Evolutionary conservation across 2,329 filamentous ascomycete genomes (phyloP).

Genomic region (Fusarium globosum): DNA sequence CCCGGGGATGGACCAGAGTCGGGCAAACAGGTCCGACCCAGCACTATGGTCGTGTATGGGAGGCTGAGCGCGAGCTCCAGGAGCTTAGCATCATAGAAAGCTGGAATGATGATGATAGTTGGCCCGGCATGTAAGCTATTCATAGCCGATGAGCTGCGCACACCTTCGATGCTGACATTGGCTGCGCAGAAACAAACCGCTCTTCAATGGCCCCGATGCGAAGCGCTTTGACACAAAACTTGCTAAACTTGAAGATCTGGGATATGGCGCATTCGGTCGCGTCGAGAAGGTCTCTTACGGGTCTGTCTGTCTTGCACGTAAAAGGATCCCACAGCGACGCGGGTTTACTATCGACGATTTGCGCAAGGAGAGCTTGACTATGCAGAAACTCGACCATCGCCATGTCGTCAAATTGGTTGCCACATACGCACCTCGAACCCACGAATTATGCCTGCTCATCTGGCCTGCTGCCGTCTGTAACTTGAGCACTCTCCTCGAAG

Average conservation of each 20-base stretch:
- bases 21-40: constrained; percentile 42
- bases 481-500: constrained; percentile 55
- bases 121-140: constrained; percentile 49
- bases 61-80: constrained; percentile 46
- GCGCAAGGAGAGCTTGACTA: constrained; percentile 58
- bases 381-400: constrained; percentile 60
- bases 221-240: constrained; percentile 50
- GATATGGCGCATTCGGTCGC: constrained; percentile 56
- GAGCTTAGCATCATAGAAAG: constrained; percentile 47
- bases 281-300: constrained; percentile 58
- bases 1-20: constrained; percentile 49
- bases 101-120: constrained; percentile 49
- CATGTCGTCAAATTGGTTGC: constrained; percentile 61
- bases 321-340: constrained; percentile 54
- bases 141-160: not conserved
- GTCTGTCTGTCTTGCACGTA: constrained; percentile 57
- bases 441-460: constrained; percentile 58
- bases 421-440: constrained; percentile 55
- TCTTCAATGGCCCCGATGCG: constrained; percentile 47
- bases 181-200: constrained; percentile 45
- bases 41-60: constrained; percentile 38
- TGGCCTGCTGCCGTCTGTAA: constrained; percentile 62
- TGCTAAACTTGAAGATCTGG: constrained; percentile 51
- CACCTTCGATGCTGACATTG: constrained; percentile 7
- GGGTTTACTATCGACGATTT: constrained; percentile 55